A percentile compares a stretch with the other conserved stretches of the same genome.
Evolutionary conservation across 805 yeast genomes (phyloP).

Genomic region (Kluyveromyces dobzhanskii): DNA sequence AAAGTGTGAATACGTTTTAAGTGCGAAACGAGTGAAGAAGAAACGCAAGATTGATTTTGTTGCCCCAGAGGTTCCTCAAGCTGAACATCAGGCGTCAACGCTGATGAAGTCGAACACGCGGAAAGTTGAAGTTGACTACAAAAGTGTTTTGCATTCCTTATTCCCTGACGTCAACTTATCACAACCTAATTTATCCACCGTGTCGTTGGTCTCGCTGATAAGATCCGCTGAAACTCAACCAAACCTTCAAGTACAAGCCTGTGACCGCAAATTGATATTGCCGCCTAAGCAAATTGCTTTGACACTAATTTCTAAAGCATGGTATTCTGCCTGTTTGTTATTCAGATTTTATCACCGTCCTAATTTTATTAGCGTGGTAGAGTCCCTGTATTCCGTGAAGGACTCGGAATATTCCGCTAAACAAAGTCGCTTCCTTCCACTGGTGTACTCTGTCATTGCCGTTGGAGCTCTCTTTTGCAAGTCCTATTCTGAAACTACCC

Average conservation of each 20-base stretch:
- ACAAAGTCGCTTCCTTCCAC: conserved; percentile 68
- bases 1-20: conserved; percentile 47
- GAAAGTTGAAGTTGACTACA: conserved; percentile 2
- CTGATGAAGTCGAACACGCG: too few species aligned
- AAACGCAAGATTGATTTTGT: too few species aligned
- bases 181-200: background rate
- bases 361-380: conserved; percentile 63
- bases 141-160: background rate
- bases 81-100: too few species aligned
- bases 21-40: too few species aligned
- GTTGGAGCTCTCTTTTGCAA: conserved; percentile 75
- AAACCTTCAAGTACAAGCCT: background rate
- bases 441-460: conserved; percentile 80
- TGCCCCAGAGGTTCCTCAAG: too few species aligned
- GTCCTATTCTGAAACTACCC: conserved; percentile 33
- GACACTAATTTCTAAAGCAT: conserved; percentile 62
- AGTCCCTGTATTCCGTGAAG: conserved; percentile 66
- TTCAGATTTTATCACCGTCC: conserved; percentile 85
- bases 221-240: too few species aligned
- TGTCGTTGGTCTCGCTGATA: background rate
- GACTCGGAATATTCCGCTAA: conserved; percentile 62
- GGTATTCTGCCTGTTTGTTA: conserved; percentile 80
- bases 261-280: conserved; percentile 22
- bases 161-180: background rate
- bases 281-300: conserved; percentile 73